Evolutionary conservation across 2,329 filamentous ascomycete genomes (phyloP).

Genomic region (Fusarium annulatum): DNA sequence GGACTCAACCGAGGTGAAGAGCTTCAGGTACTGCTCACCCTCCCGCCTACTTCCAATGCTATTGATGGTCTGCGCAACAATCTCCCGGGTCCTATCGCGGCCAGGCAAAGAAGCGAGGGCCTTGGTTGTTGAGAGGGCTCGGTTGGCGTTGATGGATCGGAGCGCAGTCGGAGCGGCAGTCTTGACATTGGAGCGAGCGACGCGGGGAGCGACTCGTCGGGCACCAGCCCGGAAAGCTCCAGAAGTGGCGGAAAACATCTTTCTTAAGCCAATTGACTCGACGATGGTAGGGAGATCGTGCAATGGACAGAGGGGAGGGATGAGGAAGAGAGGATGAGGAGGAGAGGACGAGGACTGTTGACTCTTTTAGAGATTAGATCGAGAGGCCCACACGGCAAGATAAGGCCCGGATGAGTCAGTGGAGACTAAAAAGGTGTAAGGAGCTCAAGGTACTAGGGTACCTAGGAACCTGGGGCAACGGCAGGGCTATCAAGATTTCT

Average conservation of each 20-base stretch:
- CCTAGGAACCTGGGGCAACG: conserved; percentile 12
- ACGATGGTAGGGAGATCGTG: conserved; percentile 12
- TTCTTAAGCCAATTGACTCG: conserved; percentile 41
- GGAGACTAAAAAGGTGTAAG: neutral
- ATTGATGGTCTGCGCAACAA: conserved; percentile 73
- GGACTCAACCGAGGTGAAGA: conserved; percentile 95
- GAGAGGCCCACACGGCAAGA: neutral
- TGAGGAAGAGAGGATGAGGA: conserved; percentile 3
- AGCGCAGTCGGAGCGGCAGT: conserved; percentile 39
- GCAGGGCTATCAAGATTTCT: neutral
- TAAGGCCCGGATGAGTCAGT: conserved; percentile 1
- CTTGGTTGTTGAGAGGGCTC: conserved; percentile 43
- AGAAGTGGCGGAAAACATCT: conserved; percentile 58
- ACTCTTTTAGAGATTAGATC: conserved; percentile 23
- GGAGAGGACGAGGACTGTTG: conserved; percentile 10
- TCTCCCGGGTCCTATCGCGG: conserved; percentile 50
- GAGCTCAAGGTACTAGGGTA: neutral
- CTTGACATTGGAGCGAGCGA: conserved; percentile 29
- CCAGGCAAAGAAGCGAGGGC: conserved; percentile 32
- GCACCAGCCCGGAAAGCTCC: conserved; percentile 57
- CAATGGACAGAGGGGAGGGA: conserved; percentile 13
- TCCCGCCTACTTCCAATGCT: conserved; percentile 97
- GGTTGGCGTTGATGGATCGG: conserved; percentile 44
- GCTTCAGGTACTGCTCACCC: conserved; percentile 95
- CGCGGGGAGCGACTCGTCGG: conserved; percentile 53